Evolutionary conservation across 2,329 filamentous ascomycete genomes (phyloP), one percentile per base, ranked within the genome.

Genomic region (Lecanosticta acicola): DNA sequence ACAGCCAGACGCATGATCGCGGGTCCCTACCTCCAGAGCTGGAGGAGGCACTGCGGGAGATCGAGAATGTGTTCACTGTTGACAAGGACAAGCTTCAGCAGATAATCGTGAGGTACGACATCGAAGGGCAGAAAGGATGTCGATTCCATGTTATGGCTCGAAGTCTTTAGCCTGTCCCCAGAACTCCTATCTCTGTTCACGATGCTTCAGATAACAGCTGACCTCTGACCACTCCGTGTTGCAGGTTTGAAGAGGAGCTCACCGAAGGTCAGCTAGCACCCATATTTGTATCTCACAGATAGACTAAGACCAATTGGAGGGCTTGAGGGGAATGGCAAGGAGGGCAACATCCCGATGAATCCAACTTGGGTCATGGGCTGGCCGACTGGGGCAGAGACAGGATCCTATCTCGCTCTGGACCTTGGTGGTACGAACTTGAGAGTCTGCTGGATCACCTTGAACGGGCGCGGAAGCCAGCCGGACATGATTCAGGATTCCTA

Each of bases 401-500:
- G 91, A 53, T 91, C 84, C 19, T 96, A 82, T 68, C 76, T 97
- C 39, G 90, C 91, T 51, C 77, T 97, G 43, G 91, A 97, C 65
- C 94, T 97, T 86, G 91, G 91, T 51, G 91, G 91, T 60, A 97
- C 91, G 62, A 96, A 96, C 70, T 73, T 97, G 49, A 85, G 91
- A 66, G 89, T 97, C 56, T 97, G 91, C 71, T 87, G 96, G 71
- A 91, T 97, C 64, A 88, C 83, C 47, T 72, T 97, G 63, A 88
- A 86, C 14, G 83, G 94, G 47, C 80, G 87, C 63, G 89, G 90
- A 71, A 91, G 88, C 43, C 87, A 93, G 65, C 95, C 95, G 68
- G 88, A 95, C 63, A 94, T 96, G 62, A 89, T 90, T 57, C 91
- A 96, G 71, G 94, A 89, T 61, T 95, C 95, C 71, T 97, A 96